Percentiles rank a stretch among this genome's conserved stretches.
phyloP scores from a whole-genome alignment of 495 filamentous ascomycete species.

The Annulohypoxylon stygium region DNA sequence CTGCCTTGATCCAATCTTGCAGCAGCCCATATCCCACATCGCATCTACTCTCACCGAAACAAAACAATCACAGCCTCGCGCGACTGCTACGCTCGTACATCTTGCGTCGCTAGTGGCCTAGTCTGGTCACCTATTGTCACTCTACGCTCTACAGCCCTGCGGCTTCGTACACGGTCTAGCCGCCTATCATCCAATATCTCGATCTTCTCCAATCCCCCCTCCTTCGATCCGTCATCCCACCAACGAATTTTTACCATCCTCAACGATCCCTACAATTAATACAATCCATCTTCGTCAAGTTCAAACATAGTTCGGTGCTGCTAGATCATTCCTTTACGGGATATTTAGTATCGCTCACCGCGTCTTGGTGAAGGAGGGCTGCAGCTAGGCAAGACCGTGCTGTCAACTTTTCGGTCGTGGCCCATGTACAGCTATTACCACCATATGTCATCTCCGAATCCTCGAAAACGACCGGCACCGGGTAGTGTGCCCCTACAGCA shows the following conservation, averaged over 20 bases:
- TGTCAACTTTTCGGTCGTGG: slow-evolving; percentile 27
- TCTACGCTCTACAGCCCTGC: slow-evolving; percentile 38
- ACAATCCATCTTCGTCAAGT: slow-evolving; percentile 8
- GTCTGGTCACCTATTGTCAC: slow-evolving; percentile 33
- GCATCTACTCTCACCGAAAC: slow-evolving; percentile 40
- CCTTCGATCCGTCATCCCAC: slow-evolving; percentile 23
- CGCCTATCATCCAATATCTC: slow-evolving; percentile 23
- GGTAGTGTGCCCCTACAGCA: slow-evolving; percentile 68
- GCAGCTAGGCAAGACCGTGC: slow-evolving; percentile 21
- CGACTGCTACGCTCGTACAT: slow-evolving; percentile 12
- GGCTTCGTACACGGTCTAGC: slow-evolving; percentile 33
- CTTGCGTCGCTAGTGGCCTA: slow-evolving; percentile 41
- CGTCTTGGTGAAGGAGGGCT: slow-evolving; percentile 16
- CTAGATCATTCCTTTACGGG: neutral
- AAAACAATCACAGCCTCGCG: slow-evolving; percentile 37
- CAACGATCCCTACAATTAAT: slow-evolving; percentile 1
- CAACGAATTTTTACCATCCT: slow-evolving; percentile 3
- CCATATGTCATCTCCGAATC: slow-evolving; percentile 64
- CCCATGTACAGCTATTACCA: slow-evolving; percentile 53
- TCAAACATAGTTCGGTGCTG: neutral
- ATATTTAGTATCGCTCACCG: slow-evolving; percentile 17
- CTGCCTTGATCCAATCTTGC: slow-evolving; percentile 22
- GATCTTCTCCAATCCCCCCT: slow-evolving; percentile 17
- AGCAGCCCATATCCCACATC: slow-evolving; percentile 19
- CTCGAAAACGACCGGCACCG: slow-evolving; percentile 81